Evolutionary conservation across 345 rosid species (phyloP), one percentile per base, ranked within the genome.

Genomic region (Ailanthus altissimus): DNA sequence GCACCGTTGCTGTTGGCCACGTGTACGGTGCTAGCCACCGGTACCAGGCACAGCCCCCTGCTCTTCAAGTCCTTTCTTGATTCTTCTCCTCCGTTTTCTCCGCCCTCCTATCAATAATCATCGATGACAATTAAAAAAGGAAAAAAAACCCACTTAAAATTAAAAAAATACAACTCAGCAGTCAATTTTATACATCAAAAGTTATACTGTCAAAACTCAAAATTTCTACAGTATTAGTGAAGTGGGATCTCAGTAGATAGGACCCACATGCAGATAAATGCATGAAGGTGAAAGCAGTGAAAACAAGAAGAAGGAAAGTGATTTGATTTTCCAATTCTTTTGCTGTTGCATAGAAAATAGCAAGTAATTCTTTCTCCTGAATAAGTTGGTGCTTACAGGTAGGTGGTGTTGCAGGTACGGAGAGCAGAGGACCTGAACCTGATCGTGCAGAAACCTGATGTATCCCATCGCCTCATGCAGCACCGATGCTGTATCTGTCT

Each of bases 391-490:
- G 80, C 86, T 83, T 67, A 82, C 89, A 70, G 71, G 82, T 51
- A 67, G 80, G 74, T 80, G 88, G 74, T 82, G 88, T 69, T 86
- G 90, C 59, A 93, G 88, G 79, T 95, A 93, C 73, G 98, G 97
- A 76, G 94, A 86, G 73, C 90, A 88, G 20, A 95, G 90, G 40
- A 91, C 97, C 86, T 92, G 96, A 75, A 95, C 88, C 85, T 95
- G 99, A 13, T 95, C 97, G 26, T 95, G 98, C 79, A 95, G 85
- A 78, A 95, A 93, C 84, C 89, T 90, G 88, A 95, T 95, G 54
- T 92, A 95, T 80, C 97, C 99, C 97, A 90, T 92, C 73, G 99
- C 98, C 82, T 95, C 98, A 84, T 95, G 97, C 38, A 95, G 84
- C 77, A 95, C 99, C 4, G 98, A 90, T 32, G 99, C 93, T 46